Evolutionary conservation across 108 stramenopile genomes (phyloP), one percentile per base, ranked within the genome.

Genomic region (Discostella stelligeroides): DNA sequence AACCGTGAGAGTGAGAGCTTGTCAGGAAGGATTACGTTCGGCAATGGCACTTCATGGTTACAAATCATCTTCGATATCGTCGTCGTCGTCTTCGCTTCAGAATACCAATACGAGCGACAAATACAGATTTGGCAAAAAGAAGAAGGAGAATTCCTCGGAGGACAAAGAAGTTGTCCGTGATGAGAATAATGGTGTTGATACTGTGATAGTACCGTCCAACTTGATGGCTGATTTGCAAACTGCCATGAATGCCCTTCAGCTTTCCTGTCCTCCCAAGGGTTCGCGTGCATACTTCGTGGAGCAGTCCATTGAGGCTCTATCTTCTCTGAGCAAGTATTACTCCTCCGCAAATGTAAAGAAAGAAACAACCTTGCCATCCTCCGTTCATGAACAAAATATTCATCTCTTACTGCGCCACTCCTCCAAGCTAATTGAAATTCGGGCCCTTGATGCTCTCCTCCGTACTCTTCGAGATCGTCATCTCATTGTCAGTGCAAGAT

Each of bases 391-490:
- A 25, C 76, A 70, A 66, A 66, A 66, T 17, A 60, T 71, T n/a
- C 12, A 61, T 0, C 42, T 71, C 30, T 43, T 78, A 5, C 59
- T 78, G 17, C 30, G 34, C 25, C 45, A 66, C 42, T 66, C 76
- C 7, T 66, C 76, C 1, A 78, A 78, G 59, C 34, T 78, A 8
- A 71, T 78, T 40, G 89, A 92, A 60, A 59, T 87, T 9, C 73
- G 87, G 2, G 61, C 76, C 0, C 42, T 87, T 42, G 92, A 92
- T 70, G 80, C 86, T 17, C 57, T 88, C 18, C 50, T 92, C 10
- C 87, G 92, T 2, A 78, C 80, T 7, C 63, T 79, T 24, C 86
- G 92, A 15, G 87, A 92, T 66, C 86, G 92, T 3, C 80, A 90
- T 21, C 55, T 92, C 10, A 68, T 70, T 4, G 81, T 86, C 1